phyloP scores from a whole-genome alignment of 108 stramenopile genomes.

The Nitzschia putrida region DNA sequence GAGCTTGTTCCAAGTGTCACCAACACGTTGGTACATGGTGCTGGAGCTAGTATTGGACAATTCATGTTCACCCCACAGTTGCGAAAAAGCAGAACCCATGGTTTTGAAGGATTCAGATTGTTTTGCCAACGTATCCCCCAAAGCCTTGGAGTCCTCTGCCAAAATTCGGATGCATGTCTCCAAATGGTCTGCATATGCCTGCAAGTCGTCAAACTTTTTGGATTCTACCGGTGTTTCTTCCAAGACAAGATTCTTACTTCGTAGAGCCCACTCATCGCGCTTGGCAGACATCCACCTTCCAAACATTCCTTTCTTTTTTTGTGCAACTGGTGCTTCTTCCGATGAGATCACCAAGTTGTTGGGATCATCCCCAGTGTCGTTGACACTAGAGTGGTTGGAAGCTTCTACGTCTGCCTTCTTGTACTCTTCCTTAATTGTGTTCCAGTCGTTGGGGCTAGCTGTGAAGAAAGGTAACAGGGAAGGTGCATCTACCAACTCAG shows the following conservation, averaged over 20 bases:
- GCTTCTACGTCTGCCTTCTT: slow-evolving; percentile 21
- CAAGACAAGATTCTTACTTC: slow-evolving; percentile 14
- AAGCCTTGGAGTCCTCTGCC: slow-evolving; percentile 23
- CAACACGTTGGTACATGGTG: slow-evolving; percentile 36
- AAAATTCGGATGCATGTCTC: slow-evolving; percentile 34
- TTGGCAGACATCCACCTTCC: slow-evolving; percentile 30
- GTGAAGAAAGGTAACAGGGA: slow-evolving; percentile 36
- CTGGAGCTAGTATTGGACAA: slow-evolving; percentile 38
- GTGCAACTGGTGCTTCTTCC: neutral
- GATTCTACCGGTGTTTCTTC: slow-evolving; percentile 41
- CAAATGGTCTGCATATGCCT: slow-evolving; percentile 34
- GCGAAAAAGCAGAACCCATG: slow-evolving; percentile 37
- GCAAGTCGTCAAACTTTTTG: slow-evolving; percentile 37
- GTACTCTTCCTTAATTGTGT: slow-evolving; percentile 4
- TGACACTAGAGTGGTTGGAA: neutral
- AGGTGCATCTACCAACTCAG: slow-evolving; percentile 32
- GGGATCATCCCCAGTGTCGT: slow-evolving; percentile 4
- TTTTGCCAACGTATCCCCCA: neutral
- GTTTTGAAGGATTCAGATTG: slow-evolving; percentile 25
- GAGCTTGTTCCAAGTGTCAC: slow-evolving; percentile 28
- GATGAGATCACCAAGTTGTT: slow-evolving; percentile 8
- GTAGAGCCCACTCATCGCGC: slow-evolving; percentile 23
- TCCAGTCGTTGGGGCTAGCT: slow-evolving; percentile 36
- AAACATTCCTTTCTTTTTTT: slow-evolving; percentile 26
- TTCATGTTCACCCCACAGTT: slow-evolving; percentile 47